Conservation (phyloP, 1,284 basidiomycete genomes). For the Kalmanozyma brasiliensis region DNA sequence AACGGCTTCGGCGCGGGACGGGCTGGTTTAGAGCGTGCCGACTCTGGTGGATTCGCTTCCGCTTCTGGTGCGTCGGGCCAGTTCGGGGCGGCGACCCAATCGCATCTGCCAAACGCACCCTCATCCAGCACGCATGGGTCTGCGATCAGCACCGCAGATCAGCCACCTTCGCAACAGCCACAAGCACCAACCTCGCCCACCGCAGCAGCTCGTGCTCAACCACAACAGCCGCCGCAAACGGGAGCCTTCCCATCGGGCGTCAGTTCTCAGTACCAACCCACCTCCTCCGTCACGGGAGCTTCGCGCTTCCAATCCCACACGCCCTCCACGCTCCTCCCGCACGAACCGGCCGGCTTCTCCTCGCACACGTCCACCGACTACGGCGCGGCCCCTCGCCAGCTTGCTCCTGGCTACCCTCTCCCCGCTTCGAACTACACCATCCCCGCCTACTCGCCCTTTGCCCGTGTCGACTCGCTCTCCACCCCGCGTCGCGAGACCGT, state of each 20-base stretch:
- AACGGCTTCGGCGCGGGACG: conserved; percentile 15
- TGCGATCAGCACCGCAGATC: conserved; percentile 28
- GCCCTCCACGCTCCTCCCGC: conserved; percentile 47
- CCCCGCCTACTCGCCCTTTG: conserved; percentile 64
- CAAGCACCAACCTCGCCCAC: conserved; percentile 3
- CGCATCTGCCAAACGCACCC: conserved; percentile 21
- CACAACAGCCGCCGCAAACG: background rate
- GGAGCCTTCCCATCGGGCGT: conserved; percentile 38
- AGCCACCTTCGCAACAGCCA: background rate
- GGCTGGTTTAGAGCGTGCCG: conserved; percentile 8
- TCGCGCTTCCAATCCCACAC: conserved; percentile 50
- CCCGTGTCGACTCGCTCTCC: conserved; percentile 60
- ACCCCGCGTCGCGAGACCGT: conserved; percentile 68
- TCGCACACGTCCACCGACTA: conserved; percentile 4
- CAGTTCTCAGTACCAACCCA: conserved; percentile 2
- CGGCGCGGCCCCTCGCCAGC: conserved; percentile 23
- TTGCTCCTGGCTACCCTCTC: conserved; percentile 52
- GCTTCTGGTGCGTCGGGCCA: background rate
- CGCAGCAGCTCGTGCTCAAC: conserved; percentile 2
- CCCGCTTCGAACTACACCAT: conserved; percentile 52
- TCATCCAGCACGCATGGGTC: conserved; percentile 28
- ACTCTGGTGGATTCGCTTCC: conserved; percentile 16
- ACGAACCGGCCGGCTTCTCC: conserved; percentile 31
- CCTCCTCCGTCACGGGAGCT: conserved; percentile 5
- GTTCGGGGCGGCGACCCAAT: conserved; percentile 7